Percentiles rank a stretch among this genome's conserved stretches.
These are phyloP conservation scores for Ochetophila trinervis DNA, from an alignment of 306 rosid genomes.

Conservation along the genomic window DNA sequence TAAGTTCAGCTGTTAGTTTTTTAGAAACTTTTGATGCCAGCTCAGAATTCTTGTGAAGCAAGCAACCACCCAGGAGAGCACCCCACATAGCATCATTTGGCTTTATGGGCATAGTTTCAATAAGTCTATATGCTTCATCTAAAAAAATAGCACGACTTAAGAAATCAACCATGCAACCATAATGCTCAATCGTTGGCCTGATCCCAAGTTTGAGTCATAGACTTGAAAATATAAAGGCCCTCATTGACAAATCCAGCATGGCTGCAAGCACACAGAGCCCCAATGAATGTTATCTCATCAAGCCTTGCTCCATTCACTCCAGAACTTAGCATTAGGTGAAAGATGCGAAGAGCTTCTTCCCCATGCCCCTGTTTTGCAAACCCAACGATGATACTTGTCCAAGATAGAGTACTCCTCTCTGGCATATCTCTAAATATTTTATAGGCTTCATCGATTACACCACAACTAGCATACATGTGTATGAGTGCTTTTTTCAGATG, in stretches of 20 bases:
- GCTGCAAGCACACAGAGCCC: conserved; percentile 72
- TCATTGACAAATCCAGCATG: conserved; percentile 64
- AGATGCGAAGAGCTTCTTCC: conserved; percentile 61
- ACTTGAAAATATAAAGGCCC: conserved; percentile 49
- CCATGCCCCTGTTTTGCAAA: conserved; percentile 70
- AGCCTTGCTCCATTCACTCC: conserved; percentile 47
- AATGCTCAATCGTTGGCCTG: conserved; percentile 65
- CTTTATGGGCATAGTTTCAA: conserved; percentile 66
- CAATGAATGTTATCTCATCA: conserved; percentile 68
- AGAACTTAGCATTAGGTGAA: conserved; percentile 47
- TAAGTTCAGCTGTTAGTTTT: conserved; percentile 40
- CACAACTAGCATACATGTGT: conserved; percentile 82
- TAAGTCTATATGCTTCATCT: conserved; percentile 55
- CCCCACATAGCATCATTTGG: conserved; percentile 74
- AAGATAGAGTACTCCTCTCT: conserved; percentile 51
- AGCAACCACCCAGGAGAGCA: conserved; percentile 74
- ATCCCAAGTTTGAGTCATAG: conserved; percentile 56
- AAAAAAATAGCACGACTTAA: conserved; percentile 77
- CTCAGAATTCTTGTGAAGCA: conserved; percentile 58
- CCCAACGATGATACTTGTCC: conserved; percentile 71
- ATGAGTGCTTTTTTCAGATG: too few species aligned
- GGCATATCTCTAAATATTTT: conserved; percentile 54
- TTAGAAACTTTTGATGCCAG: conserved; percentile 48
- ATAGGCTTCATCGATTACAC: conserved; percentile 49
- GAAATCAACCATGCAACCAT: conserved; percentile 87